Percentiles rank a stretch among this genome's conserved stretches.
phyloP scores from a whole-genome alignment of 805 yeast genomes.

The Barnettozyma californica region DNA sequence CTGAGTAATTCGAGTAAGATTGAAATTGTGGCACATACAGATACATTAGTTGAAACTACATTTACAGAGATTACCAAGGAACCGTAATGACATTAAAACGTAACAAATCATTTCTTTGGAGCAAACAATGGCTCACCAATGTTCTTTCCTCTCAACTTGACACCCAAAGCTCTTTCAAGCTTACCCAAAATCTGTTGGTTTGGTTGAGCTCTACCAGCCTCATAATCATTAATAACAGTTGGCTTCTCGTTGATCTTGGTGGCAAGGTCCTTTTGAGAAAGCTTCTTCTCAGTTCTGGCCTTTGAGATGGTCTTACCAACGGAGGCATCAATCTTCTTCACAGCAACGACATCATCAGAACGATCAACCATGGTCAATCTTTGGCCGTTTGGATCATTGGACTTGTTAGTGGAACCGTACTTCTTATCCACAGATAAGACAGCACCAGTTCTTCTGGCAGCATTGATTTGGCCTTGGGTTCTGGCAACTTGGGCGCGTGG shows the following conservation, averaged over 20 bases:
- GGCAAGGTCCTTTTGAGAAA: conserved; percentile 95
- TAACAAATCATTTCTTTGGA: conserved; percentile 31
- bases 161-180: conserved; percentile 89
- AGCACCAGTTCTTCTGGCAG: conserved; percentile 88
- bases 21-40: no score
- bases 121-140: conserved; percentile 79
- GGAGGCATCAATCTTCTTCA: conserved; percentile 74
- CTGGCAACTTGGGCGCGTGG: conserved; percentile 84
- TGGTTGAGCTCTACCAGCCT: conserved; percentile 94
- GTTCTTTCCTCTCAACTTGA: conserved; percentile 92
- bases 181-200: conserved; percentile 92
- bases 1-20: no score
- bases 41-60: background rate
- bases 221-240: conserved; percentile 90
- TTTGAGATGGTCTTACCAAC: conserved; percentile 86
- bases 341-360: conserved; percentile 88
- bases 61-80: background rate
- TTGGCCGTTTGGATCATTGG: conserved; percentile 85
- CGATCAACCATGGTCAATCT: conserved; percentile 90
- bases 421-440: conserved; percentile 92
- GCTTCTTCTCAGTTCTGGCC: conserved; percentile 81
- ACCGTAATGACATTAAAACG: background rate
- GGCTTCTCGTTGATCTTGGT: conserved; percentile 95
- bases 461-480: conserved; percentile 73
- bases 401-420: conserved; percentile 60